A percentile compares a stretch with the other conserved stretches of the same genome.
phyloP scores from a whole-genome alignment of 345 rosid species.

The Arabidopsis suecica region DNA sequence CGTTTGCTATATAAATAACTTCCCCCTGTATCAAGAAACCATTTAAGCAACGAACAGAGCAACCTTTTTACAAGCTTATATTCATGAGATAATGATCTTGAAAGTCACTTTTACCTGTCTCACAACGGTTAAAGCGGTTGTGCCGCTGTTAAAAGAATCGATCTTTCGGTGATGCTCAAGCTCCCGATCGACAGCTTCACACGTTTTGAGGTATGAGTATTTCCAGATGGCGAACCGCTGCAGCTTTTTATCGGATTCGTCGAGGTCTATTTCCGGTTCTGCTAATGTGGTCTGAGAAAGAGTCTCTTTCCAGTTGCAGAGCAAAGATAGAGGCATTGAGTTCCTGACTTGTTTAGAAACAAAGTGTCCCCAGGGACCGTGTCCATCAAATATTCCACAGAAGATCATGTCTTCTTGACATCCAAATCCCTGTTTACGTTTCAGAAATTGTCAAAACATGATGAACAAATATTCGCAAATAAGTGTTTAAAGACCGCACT shows the following conservation, averaged over 20 bases:
- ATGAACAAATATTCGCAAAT: constrained; percentile 1
- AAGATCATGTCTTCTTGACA: constrained; percentile 84
- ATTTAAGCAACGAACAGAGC: constrained; percentile 10
- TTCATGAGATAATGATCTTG: neutral
- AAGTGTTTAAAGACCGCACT: neutral
- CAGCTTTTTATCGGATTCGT: constrained; percentile 57
- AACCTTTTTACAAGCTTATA: neutral
- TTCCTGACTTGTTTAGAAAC: constrained; percentile 84
- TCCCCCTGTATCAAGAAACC: constrained; percentile 64
- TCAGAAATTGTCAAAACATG: neutral
- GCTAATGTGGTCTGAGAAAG: constrained; percentile 55
- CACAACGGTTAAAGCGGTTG: constrained; percentile 81
- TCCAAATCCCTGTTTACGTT: constrained; percentile 67
- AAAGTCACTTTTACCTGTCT: constrained; percentile 62
- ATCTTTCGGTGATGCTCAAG: constrained; percentile 68
- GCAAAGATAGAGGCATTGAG: constrained; percentile 70
- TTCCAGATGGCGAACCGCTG: constrained; percentile 75
- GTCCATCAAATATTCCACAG: constrained; percentile 96
- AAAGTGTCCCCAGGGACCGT: constrained; percentile 95
- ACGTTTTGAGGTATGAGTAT: constrained; percentile 75
- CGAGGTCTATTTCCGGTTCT: constrained; percentile 54
- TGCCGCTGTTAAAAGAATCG: constrained; percentile 80
- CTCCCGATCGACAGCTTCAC: constrained; percentile 80
- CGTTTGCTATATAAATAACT: constrained; percentile 65
- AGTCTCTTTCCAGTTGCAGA: constrained; percentile 84